Conservation (phyloP, 768 basidiomycete species). For the Cyathus striatus region DNA sequence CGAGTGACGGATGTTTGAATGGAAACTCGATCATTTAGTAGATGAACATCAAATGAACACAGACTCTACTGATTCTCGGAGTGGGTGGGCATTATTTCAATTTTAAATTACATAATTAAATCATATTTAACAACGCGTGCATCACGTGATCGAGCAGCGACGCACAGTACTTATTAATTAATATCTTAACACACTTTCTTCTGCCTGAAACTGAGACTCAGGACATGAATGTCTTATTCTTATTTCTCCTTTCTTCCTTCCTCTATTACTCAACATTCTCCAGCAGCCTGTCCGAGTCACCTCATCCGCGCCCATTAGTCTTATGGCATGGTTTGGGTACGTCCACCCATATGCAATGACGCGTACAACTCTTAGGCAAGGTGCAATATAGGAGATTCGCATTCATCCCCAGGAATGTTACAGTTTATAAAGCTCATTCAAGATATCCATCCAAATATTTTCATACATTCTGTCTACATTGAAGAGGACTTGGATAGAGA, state of each 20-base stretch:
- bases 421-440: slow-evolving; percentile 56
- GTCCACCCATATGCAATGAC: slow-evolving; percentile 4
- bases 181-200: no score
- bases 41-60: no score
- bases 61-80: no score
- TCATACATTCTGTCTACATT: slow-evolving; percentile 70
- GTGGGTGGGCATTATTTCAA: no score
- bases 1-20: no score
- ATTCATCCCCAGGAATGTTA: slow-evolving; percentile 68
- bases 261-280: not conserved
- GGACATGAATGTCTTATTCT: not conserved
- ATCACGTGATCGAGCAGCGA: not conserved
- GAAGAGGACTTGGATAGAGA: slow-evolving; percentile 59
- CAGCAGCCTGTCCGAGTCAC: not conserved
- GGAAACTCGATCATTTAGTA: no score
- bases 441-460: slow-evolving; percentile 67
- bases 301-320: slow-evolving; percentile 50
- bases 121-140: not conserved
- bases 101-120: no score
- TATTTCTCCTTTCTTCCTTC: not conserved
- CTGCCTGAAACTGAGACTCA: no score
- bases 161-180: no score
- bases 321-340: slow-evolving; percentile 74
- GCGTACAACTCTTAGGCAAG: no score
- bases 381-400: slow-evolving; percentile 62